Conservation (phyloP, 176 grass and related monocot genomes). For the Musa troglodytarum region DNA sequence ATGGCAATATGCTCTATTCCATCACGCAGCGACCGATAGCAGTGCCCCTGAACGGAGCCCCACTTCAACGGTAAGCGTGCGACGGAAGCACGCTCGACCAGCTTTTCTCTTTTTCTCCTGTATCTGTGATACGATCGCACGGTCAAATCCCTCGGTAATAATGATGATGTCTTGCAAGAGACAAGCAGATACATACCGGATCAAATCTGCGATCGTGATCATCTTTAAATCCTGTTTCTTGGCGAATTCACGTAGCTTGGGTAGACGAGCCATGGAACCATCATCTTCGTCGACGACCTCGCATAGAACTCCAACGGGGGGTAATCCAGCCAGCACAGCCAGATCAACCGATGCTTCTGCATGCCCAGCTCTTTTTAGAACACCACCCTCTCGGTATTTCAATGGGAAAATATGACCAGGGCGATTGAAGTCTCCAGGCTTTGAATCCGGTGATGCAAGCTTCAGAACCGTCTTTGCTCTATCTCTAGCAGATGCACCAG, state of each 20-base stretch:
- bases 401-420: conserved; percentile 93
- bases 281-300: conserved; percentile 74
- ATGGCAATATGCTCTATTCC: conserved; percentile 99
- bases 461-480: conserved; percentile 62
- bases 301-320: conserved; percentile 68
- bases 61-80: conserved; percentile 72
- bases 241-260: conserved; percentile 76
- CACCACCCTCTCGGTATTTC: conserved; percentile 91
- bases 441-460: conserved; percentile 68
- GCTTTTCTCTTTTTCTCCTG: conserved; percentile 90
- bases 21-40: conserved; percentile 83
- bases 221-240: conserved; percentile 83
- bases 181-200: neutral
- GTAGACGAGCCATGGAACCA: conserved; percentile 88
- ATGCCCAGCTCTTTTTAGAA: conserved; percentile 93
- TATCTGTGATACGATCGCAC: conserved; percentile 37
- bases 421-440: conserved; percentile 73
- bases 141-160: neutral
- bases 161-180: neutral
- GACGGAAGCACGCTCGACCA: conserved; percentile 80
- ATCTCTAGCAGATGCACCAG: conserved; percentile 85
- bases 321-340: conserved; percentile 74
- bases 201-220: conserved; percentile 72
- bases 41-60: conserved; percentile 58
- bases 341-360: conserved; percentile 95